These are phyloP conservation scores for Silene coronaria DNA, from an alignment of 179 eudicot genomes.

Conservation along the genomic window DNA sequence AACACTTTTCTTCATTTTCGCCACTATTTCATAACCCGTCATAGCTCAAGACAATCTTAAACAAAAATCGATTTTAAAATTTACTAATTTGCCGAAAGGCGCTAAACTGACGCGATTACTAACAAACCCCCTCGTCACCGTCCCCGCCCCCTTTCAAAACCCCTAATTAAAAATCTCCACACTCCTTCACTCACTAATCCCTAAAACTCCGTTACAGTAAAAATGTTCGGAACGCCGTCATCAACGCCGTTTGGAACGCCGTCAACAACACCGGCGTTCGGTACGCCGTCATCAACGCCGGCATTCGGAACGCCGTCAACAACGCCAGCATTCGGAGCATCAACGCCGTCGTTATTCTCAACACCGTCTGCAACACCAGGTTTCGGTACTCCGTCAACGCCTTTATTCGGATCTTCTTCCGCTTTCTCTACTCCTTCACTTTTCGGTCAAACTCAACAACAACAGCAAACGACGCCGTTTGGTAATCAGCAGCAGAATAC, in stretches of 20 bases:
- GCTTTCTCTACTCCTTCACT: constrained; percentile 20
- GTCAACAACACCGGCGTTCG: constrained; percentile 27
- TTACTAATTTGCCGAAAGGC: too few species aligned
- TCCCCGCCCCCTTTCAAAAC: background rate
- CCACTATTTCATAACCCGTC: too few species aligned
- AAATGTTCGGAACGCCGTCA: constrained; percentile 32
- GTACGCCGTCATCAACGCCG: constrained; percentile 31
- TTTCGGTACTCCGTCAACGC: constrained; percentile 28
- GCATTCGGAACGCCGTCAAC: constrained; percentile 29
- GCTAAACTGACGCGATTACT: too few species aligned
- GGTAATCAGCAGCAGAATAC: constrained; percentile 29
- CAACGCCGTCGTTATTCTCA: constrained; percentile 30
- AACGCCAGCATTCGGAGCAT: constrained; percentile 30
- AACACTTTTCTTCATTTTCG: too few species aligned
- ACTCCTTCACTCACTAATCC: too few species aligned
- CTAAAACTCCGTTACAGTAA: background rate
- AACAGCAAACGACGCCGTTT: constrained; percentile 29
- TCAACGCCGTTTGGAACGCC: background rate
- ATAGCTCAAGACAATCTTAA: too few species aligned
- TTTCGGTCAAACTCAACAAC: constrained; percentile 33
- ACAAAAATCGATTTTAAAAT: too few species aligned
- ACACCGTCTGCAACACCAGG: constrained; percentile 24
- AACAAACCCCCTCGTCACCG: background rate
- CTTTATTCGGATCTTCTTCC: constrained; percentile 28
- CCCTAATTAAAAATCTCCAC: background rate